phyloP scores from a whole-genome alignment of 1,139 yeast species.

The Pichia terricola region DNA sequence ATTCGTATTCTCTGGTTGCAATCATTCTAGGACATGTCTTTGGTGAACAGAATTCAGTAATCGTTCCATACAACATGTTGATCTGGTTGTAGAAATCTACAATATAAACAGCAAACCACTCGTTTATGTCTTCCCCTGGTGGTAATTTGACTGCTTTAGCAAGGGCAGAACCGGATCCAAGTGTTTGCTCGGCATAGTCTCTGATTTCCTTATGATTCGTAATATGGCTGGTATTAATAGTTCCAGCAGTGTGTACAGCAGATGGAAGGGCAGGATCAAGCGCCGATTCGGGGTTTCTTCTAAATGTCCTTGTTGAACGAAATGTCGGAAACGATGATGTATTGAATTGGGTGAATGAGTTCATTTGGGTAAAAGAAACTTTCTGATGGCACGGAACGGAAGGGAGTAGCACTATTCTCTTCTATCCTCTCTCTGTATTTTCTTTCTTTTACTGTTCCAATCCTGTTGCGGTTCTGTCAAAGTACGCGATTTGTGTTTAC shows the following conservation, averaged over 20 bases:
- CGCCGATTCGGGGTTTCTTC: slow-evolving; percentile 19
- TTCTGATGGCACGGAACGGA: too few species aligned
- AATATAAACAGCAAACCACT: slow-evolving; percentile 94
- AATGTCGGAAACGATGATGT: slow-evolving; percentile 21
- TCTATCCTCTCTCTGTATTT: too few species aligned
- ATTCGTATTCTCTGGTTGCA: slow-evolving; percentile 94
- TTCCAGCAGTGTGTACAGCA: slow-evolving; percentile 12
- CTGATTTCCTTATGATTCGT: slow-evolving; percentile 35
- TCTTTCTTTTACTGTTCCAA: too few species aligned
- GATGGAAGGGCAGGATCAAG: slow-evolving; percentile 16
- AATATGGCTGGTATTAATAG: slow-evolving; percentile 19
- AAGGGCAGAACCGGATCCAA: slow-evolving; percentile 85
- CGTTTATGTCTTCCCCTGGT: slow-evolving; percentile 82
- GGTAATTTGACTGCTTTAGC: slow-evolving; percentile 93
- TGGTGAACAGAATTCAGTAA: slow-evolving; percentile 94
- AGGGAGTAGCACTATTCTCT: too few species aligned
- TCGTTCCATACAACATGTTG: slow-evolving; percentile 92
- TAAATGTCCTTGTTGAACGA: slow-evolving; percentile 22
- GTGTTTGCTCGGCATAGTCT: slow-evolving; percentile 69
- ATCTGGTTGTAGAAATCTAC: slow-evolving; percentile 90
- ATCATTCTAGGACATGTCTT: slow-evolving; percentile 89
- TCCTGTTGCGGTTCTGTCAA: too few species aligned
- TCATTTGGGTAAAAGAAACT: too few species aligned
- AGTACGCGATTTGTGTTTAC: not conserved
- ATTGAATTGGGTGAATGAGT: slow-evolving; percentile 15